These are phyloP conservation scores for Colletotrichum salicis DNA, from an alignment of 2,329 filamentous ascomycete genomes.

Conservation along the genomic window DNA sequence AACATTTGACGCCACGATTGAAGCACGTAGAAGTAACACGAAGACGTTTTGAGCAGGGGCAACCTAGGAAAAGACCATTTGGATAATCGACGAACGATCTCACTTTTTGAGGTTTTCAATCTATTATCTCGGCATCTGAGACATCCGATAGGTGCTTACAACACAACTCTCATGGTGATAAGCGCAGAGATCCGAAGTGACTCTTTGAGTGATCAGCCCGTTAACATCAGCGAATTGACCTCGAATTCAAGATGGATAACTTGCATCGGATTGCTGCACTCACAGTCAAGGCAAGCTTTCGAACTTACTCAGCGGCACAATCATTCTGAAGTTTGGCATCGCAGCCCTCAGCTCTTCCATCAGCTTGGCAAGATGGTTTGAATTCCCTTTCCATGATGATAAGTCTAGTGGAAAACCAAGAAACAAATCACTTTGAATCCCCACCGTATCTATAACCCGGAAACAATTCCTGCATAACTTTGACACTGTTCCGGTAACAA, in stretches of 20 bases:
- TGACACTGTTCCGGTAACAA: no score
- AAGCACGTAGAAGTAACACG: no score
- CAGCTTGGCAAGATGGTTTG: constrained; percentile 43
- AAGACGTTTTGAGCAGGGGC: no score
- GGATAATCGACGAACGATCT: neutral
- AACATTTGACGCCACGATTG: neutral
- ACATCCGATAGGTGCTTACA: neutral
- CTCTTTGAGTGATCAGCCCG: neutral
- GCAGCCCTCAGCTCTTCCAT: constrained; percentile 44
- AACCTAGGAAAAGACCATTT: neutral
- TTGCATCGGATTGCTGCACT: neutral
- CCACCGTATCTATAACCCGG: no score
- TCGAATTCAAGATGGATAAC: neutral
- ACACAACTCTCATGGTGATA: neutral
- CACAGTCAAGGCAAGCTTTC: constrained; percentile 45
- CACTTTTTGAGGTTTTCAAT: neutral
- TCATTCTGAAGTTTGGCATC: constrained; percentile 6
- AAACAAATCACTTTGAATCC: no score
- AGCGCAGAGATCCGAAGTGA: neutral
- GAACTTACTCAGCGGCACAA: constrained; percentile 38
- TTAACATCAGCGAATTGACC: neutral
- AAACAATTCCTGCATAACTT: no score
- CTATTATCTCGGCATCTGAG: neutral
- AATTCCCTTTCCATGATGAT: no score
- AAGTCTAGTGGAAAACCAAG: no score